Evolutionary conservation across 768 basidiomycete species (phyloP).

Genomic region (Zangia roseola): DNA sequence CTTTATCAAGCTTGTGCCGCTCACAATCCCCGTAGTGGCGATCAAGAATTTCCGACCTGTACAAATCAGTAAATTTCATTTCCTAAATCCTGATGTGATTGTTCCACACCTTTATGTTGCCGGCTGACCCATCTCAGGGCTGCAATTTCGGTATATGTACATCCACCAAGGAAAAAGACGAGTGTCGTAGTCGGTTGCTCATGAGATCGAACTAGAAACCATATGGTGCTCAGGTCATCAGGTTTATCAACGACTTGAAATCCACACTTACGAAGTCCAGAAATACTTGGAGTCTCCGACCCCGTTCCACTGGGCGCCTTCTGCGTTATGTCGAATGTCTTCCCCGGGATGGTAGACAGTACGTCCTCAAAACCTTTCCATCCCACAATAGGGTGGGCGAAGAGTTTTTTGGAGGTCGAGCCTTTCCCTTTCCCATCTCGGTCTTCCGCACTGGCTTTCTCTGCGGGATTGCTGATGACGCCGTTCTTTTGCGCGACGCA

Average conservation of each 20-base stretch:
- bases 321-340: constrained; percentile 76
- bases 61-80: constrained; percentile 11
- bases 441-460: constrained; percentile 46
- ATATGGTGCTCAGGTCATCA: neutral
- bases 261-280: constrained; percentile 35
- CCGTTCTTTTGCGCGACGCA: constrained; percentile 90
- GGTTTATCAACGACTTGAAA: neutral
- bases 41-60: constrained; percentile 85
- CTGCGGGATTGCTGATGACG: constrained; percentile 76
- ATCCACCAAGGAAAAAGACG: constrained; percentile 96
- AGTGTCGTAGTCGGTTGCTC: constrained; percentile 79
- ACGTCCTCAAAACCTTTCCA: constrained; percentile 99
- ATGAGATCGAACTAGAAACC: constrained; percentile 41
- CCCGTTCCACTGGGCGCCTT: constrained; percentile 34
- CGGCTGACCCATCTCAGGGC: constrained; percentile 90
- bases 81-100: constrained; percentile 1
- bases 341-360: constrained; percentile 76
- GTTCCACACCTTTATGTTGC: constrained; percentile 70
- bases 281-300: constrained; percentile 26
- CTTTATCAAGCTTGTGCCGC: constrained; percentile 70
- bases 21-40: constrained; percentile 89
- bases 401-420: constrained; percentile 49
- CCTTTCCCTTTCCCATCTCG: constrained; percentile 40
- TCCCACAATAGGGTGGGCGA: constrained; percentile 89
- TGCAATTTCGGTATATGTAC: constrained; percentile 96